Conservation (phyloP, 2,329 filamentous ascomycete genomes). For the Penicillium sp. region DNA sequence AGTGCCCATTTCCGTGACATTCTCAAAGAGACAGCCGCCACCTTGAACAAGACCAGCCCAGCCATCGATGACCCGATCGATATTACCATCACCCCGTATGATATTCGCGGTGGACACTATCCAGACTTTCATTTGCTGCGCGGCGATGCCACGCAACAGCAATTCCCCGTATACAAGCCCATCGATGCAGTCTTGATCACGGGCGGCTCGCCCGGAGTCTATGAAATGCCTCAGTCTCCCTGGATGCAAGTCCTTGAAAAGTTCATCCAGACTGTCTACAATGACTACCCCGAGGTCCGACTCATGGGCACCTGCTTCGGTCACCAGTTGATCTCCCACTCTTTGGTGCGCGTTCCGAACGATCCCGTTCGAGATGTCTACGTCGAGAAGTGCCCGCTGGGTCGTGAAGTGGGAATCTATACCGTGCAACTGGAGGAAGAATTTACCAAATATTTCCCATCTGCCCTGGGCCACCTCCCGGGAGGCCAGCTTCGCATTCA, state of each 20-base stretch:
- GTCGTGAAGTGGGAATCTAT: slow-evolving; percentile 29
- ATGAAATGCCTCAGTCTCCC: slow-evolving; percentile 31
- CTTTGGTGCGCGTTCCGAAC: slow-evolving; percentile 24
- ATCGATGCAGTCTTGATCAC: slow-evolving; percentile 40
- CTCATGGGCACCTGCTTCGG: slow-evolving; percentile 43
- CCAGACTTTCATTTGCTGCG: slow-evolving; percentile 29
- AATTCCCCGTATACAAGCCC: slow-evolving; percentile 20
- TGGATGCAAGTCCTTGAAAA: slow-evolving; percentile 36
- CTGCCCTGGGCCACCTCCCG: slow-evolving; percentile 21
- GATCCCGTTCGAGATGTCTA: slow-evolving; percentile 28
- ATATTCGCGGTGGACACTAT: slow-evolving; percentile 33
- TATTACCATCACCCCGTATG: slow-evolving; percentile 30
- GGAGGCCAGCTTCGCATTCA: slow-evolving; percentile 27
- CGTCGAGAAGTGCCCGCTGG: slow-evolving; percentile 31
- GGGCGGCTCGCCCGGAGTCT: slow-evolving; percentile 35
- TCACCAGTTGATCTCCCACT: slow-evolving; percentile 36
- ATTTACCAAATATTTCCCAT: slow-evolving; percentile 22
- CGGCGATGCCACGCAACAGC: slow-evolving; percentile 16
- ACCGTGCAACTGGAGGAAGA: slow-evolving; percentile 26
- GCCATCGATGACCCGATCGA: slow-evolving; percentile 21
- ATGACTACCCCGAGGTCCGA: slow-evolving; percentile 34
- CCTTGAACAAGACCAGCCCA: slow-evolving; percentile 24
- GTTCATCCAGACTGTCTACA: slow-evolving; percentile 34
- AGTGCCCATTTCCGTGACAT: slow-evolving; percentile 33
- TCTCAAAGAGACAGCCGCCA: slow-evolving; percentile 29